Base-by-base conservation (phyloP, 441 rosid genomes). In the Croton setiger region DNA sequence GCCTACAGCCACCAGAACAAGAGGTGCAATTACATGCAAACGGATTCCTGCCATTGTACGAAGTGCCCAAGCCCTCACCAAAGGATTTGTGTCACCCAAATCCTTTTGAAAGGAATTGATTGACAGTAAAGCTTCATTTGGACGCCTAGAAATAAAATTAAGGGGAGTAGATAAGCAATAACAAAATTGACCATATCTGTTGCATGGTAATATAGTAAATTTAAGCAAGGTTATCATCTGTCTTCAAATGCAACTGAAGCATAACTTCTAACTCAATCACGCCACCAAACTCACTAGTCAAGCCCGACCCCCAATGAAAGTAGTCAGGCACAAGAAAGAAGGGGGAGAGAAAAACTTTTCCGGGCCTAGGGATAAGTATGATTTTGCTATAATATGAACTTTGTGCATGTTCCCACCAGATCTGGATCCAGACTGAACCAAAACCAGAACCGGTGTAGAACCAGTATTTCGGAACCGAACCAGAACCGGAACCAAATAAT, bases 11-110 rank as follows among this genome's bases (percentile, higher is more conserved):
- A 84, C 89, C 60, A 92, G 79, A 75, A 91, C 96, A 76, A 94
- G 78, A 69, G 98, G 90, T 64, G 99, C 94, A 71, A 92, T 86
- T 17, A 83, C 89, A 71, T 90, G 98, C 60, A 94, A 74, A 43
- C 93, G 94, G 66, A 94, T 92, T 37, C 99, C 99, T 0, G 97
- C 96, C 99, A 94, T 90, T 7, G 98, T 84, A 63, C 98, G 98
- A 69, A 88, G 94, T 62, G 99, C 99, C 87, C 98, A 88, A 49
- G 99, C 99, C 73, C 98, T 85, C 72, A 94, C 97, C 76, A 94
- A 74, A 0, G 99, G 94, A 68, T 92, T 94, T 37, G 97, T 74
- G 82, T 94, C 99, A 66, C 98, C 96, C 86, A 94, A 83, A 75
- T 94, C 99, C 83, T 81, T 94, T 74, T 94, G 99, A 79, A 94